Evolutionary conservation across 2,329 filamentous ascomycete species (phyloP), one percentile per base, ranked within the genome.

Genomic region (Paracamarosporium sp.): DNA sequence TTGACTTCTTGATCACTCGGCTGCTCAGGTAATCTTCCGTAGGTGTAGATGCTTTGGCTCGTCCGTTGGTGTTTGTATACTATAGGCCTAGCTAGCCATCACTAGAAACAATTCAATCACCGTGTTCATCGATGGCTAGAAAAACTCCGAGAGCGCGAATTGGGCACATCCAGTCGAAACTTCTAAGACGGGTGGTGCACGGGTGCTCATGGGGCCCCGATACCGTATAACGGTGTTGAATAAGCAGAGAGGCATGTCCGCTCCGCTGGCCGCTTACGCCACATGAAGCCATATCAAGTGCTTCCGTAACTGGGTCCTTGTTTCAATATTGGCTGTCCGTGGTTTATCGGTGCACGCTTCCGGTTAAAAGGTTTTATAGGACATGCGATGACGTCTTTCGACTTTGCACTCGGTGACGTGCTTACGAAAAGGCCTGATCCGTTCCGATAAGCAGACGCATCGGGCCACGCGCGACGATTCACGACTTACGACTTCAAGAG

Each of bases 321-420:
- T 54, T 41, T 53, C 33, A 48, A 25, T 5, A 33, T 15, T 22
- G n/a, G n/a, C 38, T 17, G 8, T 36, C 55, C 41, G 48, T 20
- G 22, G 12, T 22, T 50, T 57, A 57, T 57, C 55, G 55, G 55
- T 57, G 55, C 28, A 57, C 50, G 13, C n/a, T 54, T 38, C 38
- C 5, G 22, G 55, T 50, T 45, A 50, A 20, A 50, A 20, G 30
- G 33, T 31, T 28, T 30, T 51, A 22, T 15, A 13, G 25, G 13
- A 2, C 22, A 8, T 20, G 36, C 28, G n/a, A 33, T 27, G 28
- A 24, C n/a, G 12, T n/a, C 25, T 22, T 40, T 24, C 41, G 41
- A 31, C 30, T 11, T 9, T 40, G 17, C n/a, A n/a, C n/a, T n/a
- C n/a, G n/a, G n/a, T n/a, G n/a, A n/a, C n/a, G n/a, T n/a, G n/a